Base-by-base conservation (phyloP, 495 filamentous ascomycete genomes). In the Penicillium tannophilum region DNA sequence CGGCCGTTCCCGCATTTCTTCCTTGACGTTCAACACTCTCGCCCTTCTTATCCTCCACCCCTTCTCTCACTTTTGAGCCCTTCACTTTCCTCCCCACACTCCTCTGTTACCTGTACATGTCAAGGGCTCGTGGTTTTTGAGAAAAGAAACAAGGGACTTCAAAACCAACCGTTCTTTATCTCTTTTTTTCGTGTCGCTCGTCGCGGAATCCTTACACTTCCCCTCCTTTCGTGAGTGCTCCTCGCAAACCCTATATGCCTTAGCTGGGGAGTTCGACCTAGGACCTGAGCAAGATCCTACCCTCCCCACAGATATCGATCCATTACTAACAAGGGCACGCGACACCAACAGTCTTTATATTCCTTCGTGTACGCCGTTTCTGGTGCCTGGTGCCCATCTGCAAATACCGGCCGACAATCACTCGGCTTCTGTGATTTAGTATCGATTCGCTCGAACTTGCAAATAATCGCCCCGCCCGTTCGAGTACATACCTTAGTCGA, bases 61-160 rank as follows among this genome's bases (percentile, higher is more conserved):
- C 42, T 62, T 41, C 54, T 52, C 47, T 31, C 58, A 33, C 52
- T 41, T 52, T 26, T 36, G 23, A 17, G 10, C 54, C 53, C 11
- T 28, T 35, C 41, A 16, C n/a, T 45, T 63, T 63, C 52, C 71
- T 66, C 52, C 48, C 63, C 48, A 44, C 53, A 52, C 57, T 69
- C 69, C 64, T 65, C 63, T 68, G 66, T 72, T 60, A 58, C 64
- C 62, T 74, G 70, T 77, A 69, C 72, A 75, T 73, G 70, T 68
- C 63, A 61, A 64, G 64, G 58, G 63, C 52, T 61, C 46, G 60
- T 61, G 61, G 64, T 60, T 62, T 33, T 43, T 66, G 60, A 63
- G 43, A 36, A 60, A 50, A 65, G 61, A 49, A 59, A 33, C 36
- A 41, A 28, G 28, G 28, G 28, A 28, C 28, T 28, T 17, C 39